Evolutionary conservation across 768 basidiomycete species (phyloP), one percentile per base, ranked within the genome.

Genomic region (Sporobolomyces roseus): DNA sequence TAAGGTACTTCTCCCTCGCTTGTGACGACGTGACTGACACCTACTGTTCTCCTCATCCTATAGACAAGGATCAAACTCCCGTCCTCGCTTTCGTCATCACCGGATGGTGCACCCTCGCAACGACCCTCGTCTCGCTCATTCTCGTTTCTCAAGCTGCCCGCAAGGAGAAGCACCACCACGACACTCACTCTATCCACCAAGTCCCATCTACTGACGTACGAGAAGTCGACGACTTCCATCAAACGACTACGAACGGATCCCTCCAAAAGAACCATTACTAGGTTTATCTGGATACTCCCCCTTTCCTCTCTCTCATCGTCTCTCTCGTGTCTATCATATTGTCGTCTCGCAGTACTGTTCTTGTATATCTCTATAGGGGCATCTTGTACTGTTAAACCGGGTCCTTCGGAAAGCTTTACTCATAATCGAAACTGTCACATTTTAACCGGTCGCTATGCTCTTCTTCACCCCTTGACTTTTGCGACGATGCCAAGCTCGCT

Each of bases 161-260:
- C 38, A 60, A 72, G 32, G 58, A 63, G 53, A 63, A 64, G 48
- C 66, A 72, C 49, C 38, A 72, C 70, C 66, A 66, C 46, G 45
- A 53, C 14, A 59, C 66, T 41, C 33, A 16, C 19, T 19, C 61
- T 55, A 32, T 52, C 16, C 32, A 33, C 29, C 45, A 48, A 6
- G 45, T 21, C 23, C 45, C 12, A 10, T 46, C 45, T 7, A n/a
- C n/a, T n/a, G n/a, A n/a, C n/a, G 54, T 38, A 27, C 41, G 29
- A 29, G 50, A 56, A 7, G 33, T 36, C 29, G 56, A 25, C 10
- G 30, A 58, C 56, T 32, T 58, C 41, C 19, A 25, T 2, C 56
- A 58, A 29, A 58, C 56, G 4, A 58, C 43, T n/a, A 58, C 56
- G 56, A 58, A 58, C 41, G 56, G 56, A 29, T 58, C 56, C 9